Evolutionary conservation across 1,139 yeast species (phyloP).

Genomic region (Diutina pseudorugosa): DNA sequence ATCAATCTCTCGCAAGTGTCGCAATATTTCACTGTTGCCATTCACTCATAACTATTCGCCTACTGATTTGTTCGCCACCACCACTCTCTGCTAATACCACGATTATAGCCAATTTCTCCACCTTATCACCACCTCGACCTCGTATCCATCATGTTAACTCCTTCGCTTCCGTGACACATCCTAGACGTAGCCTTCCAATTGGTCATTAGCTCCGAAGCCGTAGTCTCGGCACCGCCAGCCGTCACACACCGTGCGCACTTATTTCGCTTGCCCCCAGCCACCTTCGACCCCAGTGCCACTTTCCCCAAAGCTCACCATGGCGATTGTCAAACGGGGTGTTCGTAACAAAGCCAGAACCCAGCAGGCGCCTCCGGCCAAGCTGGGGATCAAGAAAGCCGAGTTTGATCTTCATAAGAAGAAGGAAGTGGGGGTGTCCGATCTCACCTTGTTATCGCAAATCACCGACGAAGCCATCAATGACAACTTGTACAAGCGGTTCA

Average conservation of each 20-base stretch:
- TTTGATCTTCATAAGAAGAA: slow-evolving; percentile 83
- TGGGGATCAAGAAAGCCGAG: slow-evolving; percentile 78
- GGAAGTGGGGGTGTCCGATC: slow-evolving; percentile 94
- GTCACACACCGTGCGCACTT: not conserved
- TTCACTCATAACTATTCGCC: too few relatives aligned
- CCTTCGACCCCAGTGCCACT: not conserved
- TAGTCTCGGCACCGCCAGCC: not conserved
- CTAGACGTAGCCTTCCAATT: not conserved
- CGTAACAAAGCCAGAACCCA: slow-evolving; percentile 45
- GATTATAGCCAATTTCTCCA: too few relatives aligned
- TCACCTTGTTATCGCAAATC: slow-evolving; percentile 79
- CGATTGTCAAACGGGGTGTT: slow-evolving; percentile 65
- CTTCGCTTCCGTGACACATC: not conserved
- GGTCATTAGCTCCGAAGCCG: not conserved
- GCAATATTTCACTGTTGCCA: not conserved
- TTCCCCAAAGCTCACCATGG: slow-evolving; percentile 29
- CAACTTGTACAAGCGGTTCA: slow-evolving; percentile 78
- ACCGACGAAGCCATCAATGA: slow-evolving; percentile 90
- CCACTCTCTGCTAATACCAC: too few relatives aligned
- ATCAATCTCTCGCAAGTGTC: not conserved
- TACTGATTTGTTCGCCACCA: too few relatives aligned
- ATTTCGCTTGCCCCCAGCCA: not conserved
- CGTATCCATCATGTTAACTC: not conserved
- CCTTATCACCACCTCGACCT: too few relatives aligned
- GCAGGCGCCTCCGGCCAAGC: slow-evolving; percentile 43